Evolutionary conservation across 208 protist genomes (phyloP).

Genomic region (Acanthamoeba royreba): DNA sequence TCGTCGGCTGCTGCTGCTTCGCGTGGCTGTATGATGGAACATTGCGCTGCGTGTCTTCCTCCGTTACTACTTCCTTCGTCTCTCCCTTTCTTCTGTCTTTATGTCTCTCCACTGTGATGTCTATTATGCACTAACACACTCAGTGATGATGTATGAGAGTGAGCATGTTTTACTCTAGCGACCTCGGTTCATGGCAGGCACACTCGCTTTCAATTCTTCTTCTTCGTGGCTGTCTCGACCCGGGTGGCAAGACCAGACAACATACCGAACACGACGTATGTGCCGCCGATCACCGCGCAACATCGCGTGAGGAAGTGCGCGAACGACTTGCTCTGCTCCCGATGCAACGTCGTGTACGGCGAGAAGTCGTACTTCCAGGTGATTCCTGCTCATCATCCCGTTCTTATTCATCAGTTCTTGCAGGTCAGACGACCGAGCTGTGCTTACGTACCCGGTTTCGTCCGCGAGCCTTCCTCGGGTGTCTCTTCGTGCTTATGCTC

Average conservation of each 20-base stretch:
- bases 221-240: neutral
- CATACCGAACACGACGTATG: neutral
- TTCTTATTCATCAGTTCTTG: neutral
- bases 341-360: neutral
- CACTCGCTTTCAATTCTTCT: neutral
- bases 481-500: too few species aligned
- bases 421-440: neutral
- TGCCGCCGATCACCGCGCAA: constrained; percentile 24
- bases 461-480: too few species aligned
- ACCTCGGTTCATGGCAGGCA: neutral
- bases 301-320: constrained; percentile 42
- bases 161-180: neutral
- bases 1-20: too few species aligned
- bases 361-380: constrained; percentile 23
- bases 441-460: too few species aligned
- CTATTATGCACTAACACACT: neutral
- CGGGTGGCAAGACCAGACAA: neutral
- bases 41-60: too few species aligned
- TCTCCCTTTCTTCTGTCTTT: neutral
- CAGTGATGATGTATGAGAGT: neutral
- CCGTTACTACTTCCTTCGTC: too few species aligned
- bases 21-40: too few species aligned
- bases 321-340: constrained; percentile 2
- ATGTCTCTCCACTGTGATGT: too few species aligned
- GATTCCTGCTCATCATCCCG: neutral